Evolutionary conservation across 176 grass and related monocot species (phyloP).

Genomic region (Triticum timopheevii): DNA sequence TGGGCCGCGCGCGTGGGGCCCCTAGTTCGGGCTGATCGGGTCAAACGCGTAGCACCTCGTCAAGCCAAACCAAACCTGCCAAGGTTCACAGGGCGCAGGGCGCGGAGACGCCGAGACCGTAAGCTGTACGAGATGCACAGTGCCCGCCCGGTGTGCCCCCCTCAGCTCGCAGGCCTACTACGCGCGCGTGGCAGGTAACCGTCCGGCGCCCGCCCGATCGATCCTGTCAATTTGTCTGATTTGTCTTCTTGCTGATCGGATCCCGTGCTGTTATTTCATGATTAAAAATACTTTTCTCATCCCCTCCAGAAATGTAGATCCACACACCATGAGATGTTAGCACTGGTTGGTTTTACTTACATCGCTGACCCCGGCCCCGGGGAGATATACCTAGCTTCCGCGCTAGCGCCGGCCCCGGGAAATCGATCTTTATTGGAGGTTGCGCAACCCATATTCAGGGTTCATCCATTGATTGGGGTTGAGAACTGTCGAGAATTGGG

Average conservation of each 20-base stretch:
- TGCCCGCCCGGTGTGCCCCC: neutral
- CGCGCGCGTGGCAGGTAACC: neutral
- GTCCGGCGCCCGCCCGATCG: neutral
- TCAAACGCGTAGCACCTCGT: conserved; percentile 33
- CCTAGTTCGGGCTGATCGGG: conserved; percentile 12
- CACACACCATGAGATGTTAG: no score
- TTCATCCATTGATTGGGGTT: no score
- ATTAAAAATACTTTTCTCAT: neutral
- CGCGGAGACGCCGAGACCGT: neutral
- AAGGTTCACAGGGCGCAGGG: neutral
- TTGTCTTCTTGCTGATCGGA: neutral
- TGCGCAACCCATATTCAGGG: no score
- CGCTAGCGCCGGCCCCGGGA: no score
- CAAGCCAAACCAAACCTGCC: neutral
- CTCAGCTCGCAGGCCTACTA: neutral
- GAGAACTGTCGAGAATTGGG: no score
- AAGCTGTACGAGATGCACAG: neutral
- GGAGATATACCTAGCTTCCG: no score
- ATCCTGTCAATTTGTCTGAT: neutral
- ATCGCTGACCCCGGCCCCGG: no score
- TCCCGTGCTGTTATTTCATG: neutral
- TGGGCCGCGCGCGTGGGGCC: neutral
- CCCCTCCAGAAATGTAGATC: neutral
- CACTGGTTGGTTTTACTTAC: no score
- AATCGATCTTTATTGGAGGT: no score